These are phyloP conservation scores for Paecilomyces variotii DNA, from an alignment of 2,329 filamentous ascomycete species.

Conservation along the genomic window DNA sequence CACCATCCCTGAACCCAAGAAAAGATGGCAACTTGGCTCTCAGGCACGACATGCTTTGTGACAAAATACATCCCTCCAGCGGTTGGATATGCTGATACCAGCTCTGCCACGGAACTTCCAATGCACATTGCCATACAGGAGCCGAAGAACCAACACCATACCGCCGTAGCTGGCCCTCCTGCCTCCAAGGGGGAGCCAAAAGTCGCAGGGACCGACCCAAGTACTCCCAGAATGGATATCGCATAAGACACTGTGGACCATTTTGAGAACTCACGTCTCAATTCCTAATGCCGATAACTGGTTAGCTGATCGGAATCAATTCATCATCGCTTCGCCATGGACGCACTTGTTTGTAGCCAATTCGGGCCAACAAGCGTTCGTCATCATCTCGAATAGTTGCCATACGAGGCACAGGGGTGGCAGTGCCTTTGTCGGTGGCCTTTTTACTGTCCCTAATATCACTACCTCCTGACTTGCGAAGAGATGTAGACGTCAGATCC, in stretches of 20 bases:
- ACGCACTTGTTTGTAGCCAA: slow-evolving; percentile 55
- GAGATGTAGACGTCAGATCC: slow-evolving; percentile 7
- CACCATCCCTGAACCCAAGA: slow-evolving; percentile 62
- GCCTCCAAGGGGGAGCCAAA: slow-evolving; percentile 51
- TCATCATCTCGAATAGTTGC: slow-evolving; percentile 48
- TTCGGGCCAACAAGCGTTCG: slow-evolving; percentile 51
- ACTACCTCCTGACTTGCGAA: slow-evolving; percentile 2
- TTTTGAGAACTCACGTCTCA: slow-evolving; percentile 56
- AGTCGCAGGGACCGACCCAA: slow-evolving; percentile 59
- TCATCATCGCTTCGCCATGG: neutral
- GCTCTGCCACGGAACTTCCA: slow-evolving; percentile 56
- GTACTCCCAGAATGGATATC: slow-evolving; percentile 56
- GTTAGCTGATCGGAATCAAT: neutral
- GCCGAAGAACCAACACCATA: slow-evolving; percentile 60
- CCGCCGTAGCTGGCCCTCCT: slow-evolving; percentile 55
- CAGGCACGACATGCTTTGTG: slow-evolving; percentile 56
- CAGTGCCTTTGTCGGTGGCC: neutral
- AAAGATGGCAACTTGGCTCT: slow-evolving; percentile 54
- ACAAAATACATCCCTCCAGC: slow-evolving; percentile 63
- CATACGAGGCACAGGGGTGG: slow-evolving; percentile 17
- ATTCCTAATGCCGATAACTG: slow-evolving; percentile 41
- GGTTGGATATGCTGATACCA: slow-evolving; percentile 60
- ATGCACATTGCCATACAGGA: slow-evolving; percentile 58
- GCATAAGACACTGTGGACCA: slow-evolving; percentile 61
- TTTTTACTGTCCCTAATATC: slow-evolving; percentile 1